A percentile compares a stretch with the other conserved stretches of the same genome.
Conservation (phyloP, 352 stramenopile species). For the Globisporangium parvum region DNA sequence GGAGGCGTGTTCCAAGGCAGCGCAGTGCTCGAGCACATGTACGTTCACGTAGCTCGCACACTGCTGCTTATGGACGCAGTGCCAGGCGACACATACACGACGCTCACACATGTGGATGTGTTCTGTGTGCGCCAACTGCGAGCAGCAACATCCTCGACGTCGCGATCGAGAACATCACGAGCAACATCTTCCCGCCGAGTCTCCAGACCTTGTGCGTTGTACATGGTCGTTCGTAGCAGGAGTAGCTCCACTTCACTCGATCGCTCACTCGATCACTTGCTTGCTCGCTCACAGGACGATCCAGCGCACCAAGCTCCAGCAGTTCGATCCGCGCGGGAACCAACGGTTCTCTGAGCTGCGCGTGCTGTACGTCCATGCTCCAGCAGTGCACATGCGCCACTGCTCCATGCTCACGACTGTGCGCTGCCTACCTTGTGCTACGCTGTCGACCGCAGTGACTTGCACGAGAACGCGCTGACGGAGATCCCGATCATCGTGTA, state of each 20-base stretch:
- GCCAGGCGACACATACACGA: not conserved
- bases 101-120: not conserved
- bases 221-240: not conserved
- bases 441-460: constrained; percentile 27
- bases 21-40: constrained; percentile 44
- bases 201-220: constrained; percentile 46
- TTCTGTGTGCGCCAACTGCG: not conserved
- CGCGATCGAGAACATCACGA: constrained; percentile 48
- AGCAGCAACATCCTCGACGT: constrained; percentile 53
- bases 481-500: constrained; percentile 66
- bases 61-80: not conserved
- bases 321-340: constrained; percentile 51
- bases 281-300: constrained; percentile 36
- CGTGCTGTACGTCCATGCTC: constrained; percentile 36
- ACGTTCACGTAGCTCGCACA: constrained; percentile 1
- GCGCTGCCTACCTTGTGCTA: constrained; percentile 2
- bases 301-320: constrained; percentile 42
- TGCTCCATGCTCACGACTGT: not conserved
- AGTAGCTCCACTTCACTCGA: not conserved
- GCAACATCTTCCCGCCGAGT: constrained; percentile 55
- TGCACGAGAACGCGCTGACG: constrained; percentile 56
- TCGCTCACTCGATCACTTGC: not conserved
- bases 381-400: not conserved
- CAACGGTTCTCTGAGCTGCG: constrained; percentile 38
- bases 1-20: constrained; percentile 39